Conservation (phyloP, 495 filamentous ascomycete species). For the Hypoxylon intermedium region DNA sequence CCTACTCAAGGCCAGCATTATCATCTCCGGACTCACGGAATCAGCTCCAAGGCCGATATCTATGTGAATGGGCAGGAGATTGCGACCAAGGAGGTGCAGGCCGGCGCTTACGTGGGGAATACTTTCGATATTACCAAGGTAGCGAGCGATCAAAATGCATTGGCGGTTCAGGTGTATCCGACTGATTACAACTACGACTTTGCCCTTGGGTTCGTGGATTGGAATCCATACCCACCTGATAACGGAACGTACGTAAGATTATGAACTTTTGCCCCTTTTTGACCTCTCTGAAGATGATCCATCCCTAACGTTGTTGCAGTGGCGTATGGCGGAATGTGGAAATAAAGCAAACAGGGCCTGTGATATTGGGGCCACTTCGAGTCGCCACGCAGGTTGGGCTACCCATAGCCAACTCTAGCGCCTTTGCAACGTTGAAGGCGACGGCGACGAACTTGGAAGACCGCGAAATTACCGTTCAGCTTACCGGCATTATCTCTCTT, state of each 20-base stretch:
- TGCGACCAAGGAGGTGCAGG: conserved; percentile 55
- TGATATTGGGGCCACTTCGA: conserved; percentile 57
- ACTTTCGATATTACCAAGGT: conserved; percentile 60
- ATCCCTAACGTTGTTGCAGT: background rate
- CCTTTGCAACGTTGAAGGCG: conserved; percentile 53
- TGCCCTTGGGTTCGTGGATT: conserved; percentile 67
- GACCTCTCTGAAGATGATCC: background rate
- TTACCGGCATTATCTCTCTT: conserved; percentile 49
- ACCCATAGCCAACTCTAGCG: conserved; percentile 41
- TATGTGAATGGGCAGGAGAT: conserved; percentile 65
- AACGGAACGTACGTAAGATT: conserved; percentile 61
- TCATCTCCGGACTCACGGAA: conserved; percentile 63
- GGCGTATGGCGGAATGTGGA: conserved; percentile 70
- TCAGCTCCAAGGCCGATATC: conserved; percentile 67
- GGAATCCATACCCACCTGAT: conserved; percentile 69
- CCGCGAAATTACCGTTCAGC: conserved; percentile 41
- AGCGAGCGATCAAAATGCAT: conserved; percentile 52
- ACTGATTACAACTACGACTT: conserved; percentile 67
- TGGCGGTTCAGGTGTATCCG: conserved; percentile 62
- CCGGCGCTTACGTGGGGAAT: conserved; percentile 64
- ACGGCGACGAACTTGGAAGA: conserved; percentile 59
- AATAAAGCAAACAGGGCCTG: conserved; percentile 62
- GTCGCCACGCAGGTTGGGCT: conserved; percentile 55
- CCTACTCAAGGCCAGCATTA: conserved; percentile 53
- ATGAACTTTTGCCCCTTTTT: background rate